phyloP scores from a whole-genome alignment of 441 rosid genomes.

The California macrophylla region DNA sequence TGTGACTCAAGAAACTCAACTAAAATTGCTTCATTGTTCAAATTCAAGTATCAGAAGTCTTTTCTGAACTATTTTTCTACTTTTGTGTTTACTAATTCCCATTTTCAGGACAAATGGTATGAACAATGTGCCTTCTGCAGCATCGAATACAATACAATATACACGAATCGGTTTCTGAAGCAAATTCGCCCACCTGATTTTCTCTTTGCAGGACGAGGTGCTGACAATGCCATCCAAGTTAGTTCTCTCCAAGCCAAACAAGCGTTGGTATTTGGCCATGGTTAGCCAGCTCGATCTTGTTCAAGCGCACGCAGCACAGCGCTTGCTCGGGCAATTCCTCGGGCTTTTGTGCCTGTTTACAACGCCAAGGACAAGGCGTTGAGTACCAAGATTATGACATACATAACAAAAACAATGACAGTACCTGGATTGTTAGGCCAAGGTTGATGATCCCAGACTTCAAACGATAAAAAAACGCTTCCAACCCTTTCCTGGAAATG shows the following conservation, averaged over 20 bases:
- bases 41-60: not conserved
- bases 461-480: conserved; percentile 62
- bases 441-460: conserved; percentile 55
- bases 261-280: conserved; percentile 69
- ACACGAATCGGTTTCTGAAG: not conserved
- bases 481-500: conserved; percentile 80
- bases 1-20: not conserved
- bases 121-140: too few relatives aligned
- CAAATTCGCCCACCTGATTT: not conserved
- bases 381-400: too few relatives aligned
- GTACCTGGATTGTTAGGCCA: conserved; percentile 80
- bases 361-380: not conserved
- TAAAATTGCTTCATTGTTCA: not conserved
- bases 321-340: conserved; percentile 84
- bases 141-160: not conserved
- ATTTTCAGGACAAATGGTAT: too few relatives aligned
- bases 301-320: conserved; percentile 59
- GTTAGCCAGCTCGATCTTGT: conserved; percentile 62
- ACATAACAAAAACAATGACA: conserved; percentile 1
- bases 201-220: not conserved
- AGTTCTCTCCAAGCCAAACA: conserved; percentile 35
- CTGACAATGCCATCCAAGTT: conserved; percentile 1
- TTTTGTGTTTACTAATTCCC: too few relatives aligned
- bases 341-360: conserved; percentile 61
- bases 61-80: too few relatives aligned